phyloP scores from a whole-genome alignment of 805 yeast species.

The Cyberlindnera japonica region DNA sequence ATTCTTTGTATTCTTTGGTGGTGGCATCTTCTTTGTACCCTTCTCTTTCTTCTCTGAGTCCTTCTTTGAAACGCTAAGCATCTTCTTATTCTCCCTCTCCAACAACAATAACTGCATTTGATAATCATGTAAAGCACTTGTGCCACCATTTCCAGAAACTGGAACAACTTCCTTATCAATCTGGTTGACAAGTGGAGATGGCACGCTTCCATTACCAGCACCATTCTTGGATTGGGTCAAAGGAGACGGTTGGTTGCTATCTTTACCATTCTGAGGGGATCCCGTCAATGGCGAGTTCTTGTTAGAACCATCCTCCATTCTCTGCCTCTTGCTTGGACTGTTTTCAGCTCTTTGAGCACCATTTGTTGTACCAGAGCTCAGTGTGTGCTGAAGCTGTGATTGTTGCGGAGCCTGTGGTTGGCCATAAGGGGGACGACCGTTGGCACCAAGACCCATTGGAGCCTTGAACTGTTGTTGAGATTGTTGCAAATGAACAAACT shows the following conservation, averaged over 20 bases:
- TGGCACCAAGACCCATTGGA: slow-evolving; percentile 1
- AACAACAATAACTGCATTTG: slow-evolving; percentile 73
- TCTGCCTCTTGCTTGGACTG: slow-evolving; percentile 24
- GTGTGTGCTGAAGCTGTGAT: not conserved
- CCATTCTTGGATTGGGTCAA: slow-evolving; percentile 10
- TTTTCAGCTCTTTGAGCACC: slow-evolving; percentile 8
- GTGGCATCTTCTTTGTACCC: slow-evolving; percentile 22
- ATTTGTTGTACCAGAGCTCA: not conserved
- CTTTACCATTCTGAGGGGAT: slow-evolving; percentile 11
- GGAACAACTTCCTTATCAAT: slow-evolving; percentile 16
- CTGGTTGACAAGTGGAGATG: slow-evolving; percentile 23
- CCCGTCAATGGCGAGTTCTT: slow-evolving; percentile 14
- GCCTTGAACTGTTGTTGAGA: slow-evolving; percentile 27
- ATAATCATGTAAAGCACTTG: slow-evolving; percentile 67
- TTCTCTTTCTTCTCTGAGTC: slow-evolving; percentile 13
- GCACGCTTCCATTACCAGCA: slow-evolving; percentile 21
- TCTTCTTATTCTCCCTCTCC: slow-evolving; percentile 72
- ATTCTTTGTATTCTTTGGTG: slow-evolving; percentile 23
- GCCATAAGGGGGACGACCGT: slow-evolving; percentile 8
- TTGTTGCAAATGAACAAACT: slow-evolving; percentile 15
- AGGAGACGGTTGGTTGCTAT: slow-evolving; percentile 12
- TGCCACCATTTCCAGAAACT: slow-evolving; percentile 14
- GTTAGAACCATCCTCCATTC: slow-evolving; percentile 15
- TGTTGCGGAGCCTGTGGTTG: slow-evolving; percentile 4
- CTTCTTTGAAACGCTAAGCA: slow-evolving; percentile 50